Evolutionary conservation across 1,139 yeast genomes (phyloP).

Genomic region (Diutina ranongensis): DNA sequence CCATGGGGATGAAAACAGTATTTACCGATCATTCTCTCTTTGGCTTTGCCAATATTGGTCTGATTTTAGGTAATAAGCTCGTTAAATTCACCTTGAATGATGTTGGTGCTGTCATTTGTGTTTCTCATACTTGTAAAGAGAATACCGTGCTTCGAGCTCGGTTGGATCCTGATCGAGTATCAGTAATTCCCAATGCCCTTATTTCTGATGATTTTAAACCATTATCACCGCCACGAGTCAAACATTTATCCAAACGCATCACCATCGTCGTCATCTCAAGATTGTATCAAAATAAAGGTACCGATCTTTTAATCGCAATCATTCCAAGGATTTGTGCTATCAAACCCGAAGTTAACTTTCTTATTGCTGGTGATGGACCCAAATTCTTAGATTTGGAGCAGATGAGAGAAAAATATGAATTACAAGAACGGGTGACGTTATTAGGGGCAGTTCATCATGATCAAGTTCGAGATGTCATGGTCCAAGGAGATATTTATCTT

Average conservation of each 20-base stretch:
- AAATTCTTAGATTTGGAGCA: conserved; percentile 88
- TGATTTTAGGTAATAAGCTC: conserved; percentile 78
- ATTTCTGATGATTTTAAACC: conserved; percentile 76
- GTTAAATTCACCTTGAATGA: conserved; percentile 77
- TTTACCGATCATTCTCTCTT: conserved; percentile 93
- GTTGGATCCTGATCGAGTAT: conserved; percentile 63
- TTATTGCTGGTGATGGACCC: conserved; percentile 97
- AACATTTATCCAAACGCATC: conserved; percentile 20
- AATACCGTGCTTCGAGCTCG: conserved; percentile 85
- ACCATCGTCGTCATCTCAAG: conserved; percentile 89
- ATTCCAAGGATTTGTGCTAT: conserved; percentile 72
- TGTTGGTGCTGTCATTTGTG: conserved; percentile 88
- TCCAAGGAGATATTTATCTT: conserved; percentile 83
- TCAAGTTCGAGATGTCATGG: conserved; percentile 86
- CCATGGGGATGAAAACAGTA: conserved; percentile 87
- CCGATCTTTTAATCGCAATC: conserved; percentile 74
- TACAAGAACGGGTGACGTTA: conserved; percentile 80
- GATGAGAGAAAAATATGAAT: conserved; percentile 76
- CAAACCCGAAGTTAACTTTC: conserved; percentile 57
- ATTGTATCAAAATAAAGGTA: conserved; percentile 92
- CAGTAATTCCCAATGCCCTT: conserved; percentile 95
- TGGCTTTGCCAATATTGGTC: conserved; percentile 82
- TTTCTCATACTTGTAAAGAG: conserved; percentile 93
- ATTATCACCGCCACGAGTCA: neutral
- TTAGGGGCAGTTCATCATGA: conserved; percentile 89